These are phyloP conservation scores for Eremochloa ophiuroides DNA, from an alignment of 176 grass and related monocot species.

Conservation along the genomic window DNA sequence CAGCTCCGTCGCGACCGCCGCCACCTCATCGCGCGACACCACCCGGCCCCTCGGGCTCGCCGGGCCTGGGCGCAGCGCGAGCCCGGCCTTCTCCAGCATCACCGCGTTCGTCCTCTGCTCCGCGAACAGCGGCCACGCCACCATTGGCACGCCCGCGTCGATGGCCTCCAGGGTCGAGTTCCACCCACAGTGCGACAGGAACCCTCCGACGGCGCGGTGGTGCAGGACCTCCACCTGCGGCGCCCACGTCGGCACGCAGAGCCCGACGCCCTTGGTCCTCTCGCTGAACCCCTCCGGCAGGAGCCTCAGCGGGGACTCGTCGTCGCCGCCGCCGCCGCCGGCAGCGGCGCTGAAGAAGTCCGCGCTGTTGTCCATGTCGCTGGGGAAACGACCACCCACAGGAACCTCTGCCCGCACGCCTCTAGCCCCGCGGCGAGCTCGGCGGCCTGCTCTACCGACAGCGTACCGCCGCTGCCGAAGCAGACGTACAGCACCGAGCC, in stretches of 20 bases:
- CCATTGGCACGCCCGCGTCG: slow-evolving; percentile 39
- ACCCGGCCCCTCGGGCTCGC: not conserved
- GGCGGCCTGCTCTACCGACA: slow-evolving; percentile 34
- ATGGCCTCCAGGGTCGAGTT: slow-evolving; percentile 44
- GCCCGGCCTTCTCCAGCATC: slow-evolving; percentile 22
- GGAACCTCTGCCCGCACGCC: slow-evolving; percentile 53
- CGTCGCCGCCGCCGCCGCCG: too few relatives aligned
- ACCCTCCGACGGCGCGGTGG: too few relatives aligned
- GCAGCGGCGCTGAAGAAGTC: slow-evolving; percentile 36
- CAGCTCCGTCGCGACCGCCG: slow-evolving; percentile 31
- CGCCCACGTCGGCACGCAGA: too few relatives aligned
- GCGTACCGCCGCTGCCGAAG: slow-evolving; percentile 62
- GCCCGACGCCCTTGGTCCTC: too few relatives aligned
- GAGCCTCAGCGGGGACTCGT: too few relatives aligned
- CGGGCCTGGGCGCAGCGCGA: slow-evolving; percentile 28
- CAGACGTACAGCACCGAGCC: slow-evolving; percentile 64
- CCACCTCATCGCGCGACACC: slow-evolving; percentile 33
- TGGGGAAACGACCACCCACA: slow-evolving; percentile 58
- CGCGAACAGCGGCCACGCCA: slow-evolving; percentile 52
- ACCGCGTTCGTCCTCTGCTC: slow-evolving; percentile 58
- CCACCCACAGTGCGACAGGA: too few relatives aligned
- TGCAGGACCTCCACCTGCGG: too few relatives aligned
- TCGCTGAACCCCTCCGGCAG: too few relatives aligned
- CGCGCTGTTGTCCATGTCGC: slow-evolving; percentile 14
- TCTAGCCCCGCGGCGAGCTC: slow-evolving; percentile 67